Evolutionary conservation across 305 asterid genomes (phyloP).

Genomic region (Solanum hybrid): DNA sequence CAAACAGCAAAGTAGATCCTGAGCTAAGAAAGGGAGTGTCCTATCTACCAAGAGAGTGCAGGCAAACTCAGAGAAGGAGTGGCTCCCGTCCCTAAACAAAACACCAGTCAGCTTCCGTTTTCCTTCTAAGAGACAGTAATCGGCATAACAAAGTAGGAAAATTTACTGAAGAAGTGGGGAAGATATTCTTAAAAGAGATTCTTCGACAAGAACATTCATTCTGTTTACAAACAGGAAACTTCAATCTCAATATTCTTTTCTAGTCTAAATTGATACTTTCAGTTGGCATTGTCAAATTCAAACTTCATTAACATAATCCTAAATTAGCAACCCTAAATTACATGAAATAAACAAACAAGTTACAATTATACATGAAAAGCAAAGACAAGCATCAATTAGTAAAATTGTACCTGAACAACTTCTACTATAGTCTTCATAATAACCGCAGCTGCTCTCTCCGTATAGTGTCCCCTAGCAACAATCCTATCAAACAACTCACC

Average conservation of each 20-base stretch:
- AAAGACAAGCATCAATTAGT: background rate
- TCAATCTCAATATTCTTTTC: background rate
- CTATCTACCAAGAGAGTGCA: background rate
- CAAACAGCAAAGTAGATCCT: background rate
- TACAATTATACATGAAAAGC: background rate
- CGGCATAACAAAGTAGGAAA: background rate
- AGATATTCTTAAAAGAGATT: background rate
- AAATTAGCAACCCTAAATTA: background rate
- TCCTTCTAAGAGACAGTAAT: background rate
- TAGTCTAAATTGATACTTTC: background rate
- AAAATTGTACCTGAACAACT: slow-evolving; percentile 58
- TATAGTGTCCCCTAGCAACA: slow-evolving; percentile 78
- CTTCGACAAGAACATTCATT: background rate
- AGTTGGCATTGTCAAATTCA: background rate
- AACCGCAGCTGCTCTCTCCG: slow-evolving; percentile 69
- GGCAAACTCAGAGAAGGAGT: background rate
- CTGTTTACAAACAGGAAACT: background rate
- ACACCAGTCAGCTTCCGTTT: background rate
- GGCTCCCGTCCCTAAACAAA: background rate
- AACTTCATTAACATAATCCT: background rate
- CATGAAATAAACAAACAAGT: background rate
- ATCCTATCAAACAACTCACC: slow-evolving; percentile 80
- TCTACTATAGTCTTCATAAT: slow-evolving; percentile 66
- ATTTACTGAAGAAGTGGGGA: background rate
- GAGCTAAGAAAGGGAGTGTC: background rate